Percentiles rank a stretch among this genome's conserved stretches.
Conservation (phyloP, 768 basidiomycete genomes). For the Peribolospora kevripleyi region DNA sequence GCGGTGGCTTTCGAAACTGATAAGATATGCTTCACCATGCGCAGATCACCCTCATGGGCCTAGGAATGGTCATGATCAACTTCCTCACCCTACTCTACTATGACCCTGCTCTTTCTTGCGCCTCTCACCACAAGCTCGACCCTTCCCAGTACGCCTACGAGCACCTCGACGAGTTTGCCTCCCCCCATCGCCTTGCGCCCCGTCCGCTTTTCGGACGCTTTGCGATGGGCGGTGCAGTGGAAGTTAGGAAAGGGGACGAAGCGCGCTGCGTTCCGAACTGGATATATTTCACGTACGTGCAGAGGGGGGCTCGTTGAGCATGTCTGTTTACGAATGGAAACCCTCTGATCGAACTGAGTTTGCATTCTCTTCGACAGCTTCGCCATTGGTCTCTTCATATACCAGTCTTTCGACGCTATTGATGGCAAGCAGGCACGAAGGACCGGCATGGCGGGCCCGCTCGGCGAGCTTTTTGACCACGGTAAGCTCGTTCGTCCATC, state of each 20-base stretch:
- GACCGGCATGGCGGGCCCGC: constrained; percentile 89
- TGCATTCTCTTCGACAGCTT: constrained; percentile 29
- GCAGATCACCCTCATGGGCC: constrained; percentile 77
- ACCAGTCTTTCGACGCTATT: constrained; percentile 71
- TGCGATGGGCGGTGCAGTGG: constrained; percentile 16
- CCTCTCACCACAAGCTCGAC: constrained; percentile 5
- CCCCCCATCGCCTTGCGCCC: not conserved
- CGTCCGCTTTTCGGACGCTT: not conserved
- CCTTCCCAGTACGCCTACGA: not conserved
- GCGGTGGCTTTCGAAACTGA: too few relatives aligned
- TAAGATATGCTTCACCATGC: not conserved
- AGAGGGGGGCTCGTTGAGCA: not conserved
- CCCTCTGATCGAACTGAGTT: not conserved
- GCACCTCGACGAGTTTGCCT: not conserved
- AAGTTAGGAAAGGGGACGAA: constrained; percentile 42
- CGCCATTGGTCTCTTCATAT: constrained; percentile 66
- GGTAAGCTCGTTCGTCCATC: constrained; percentile 22
- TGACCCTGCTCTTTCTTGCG: constrained; percentile 31
- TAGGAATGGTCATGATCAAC: constrained; percentile 57
- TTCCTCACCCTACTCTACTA: constrained; percentile 59
- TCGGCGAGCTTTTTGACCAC: constrained; percentile 97
- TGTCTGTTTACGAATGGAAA: not conserved
- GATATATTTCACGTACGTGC: constrained; percentile 66
- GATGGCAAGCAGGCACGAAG: constrained; percentile 90
- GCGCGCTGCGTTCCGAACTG: constrained; percentile 44